Base-by-base conservation (phyloP, 2,329 filamentous ascomycete species). In the Xylariaceae sp. region DNA sequence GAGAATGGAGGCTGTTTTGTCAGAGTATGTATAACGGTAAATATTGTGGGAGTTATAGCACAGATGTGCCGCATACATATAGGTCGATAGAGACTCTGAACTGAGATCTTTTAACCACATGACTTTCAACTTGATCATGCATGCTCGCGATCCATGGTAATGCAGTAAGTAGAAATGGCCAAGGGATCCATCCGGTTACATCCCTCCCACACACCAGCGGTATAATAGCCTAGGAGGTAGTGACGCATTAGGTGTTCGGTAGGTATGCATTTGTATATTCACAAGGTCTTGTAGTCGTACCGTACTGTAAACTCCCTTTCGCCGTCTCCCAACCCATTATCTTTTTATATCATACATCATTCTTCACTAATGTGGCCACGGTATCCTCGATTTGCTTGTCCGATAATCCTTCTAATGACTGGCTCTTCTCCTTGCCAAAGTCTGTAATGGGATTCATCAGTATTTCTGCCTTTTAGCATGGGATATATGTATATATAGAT, bases 371-470 rank as follows among this genome's bases (percentile, higher is more conserved):
- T 37, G 76, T 75, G 41, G 81, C 75, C 32, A 86, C 81, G 2
- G 82, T 69, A 9, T 85, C 82, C 72, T 86, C 83, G 61, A 86
- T 83, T 71, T 86, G 78, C 74, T 85, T 84, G 66, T 85, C 83
- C 50, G 79, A 77, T 48, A 86, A 71, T 37, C 82, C 75, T 66
- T 85, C 81, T 68, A 86, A 75, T 64, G 81, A 79, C 69, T 82
- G 76, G 69, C 78, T 79, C 72, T 79, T 82, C 74, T 86, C 83
- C 65, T 76, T 75, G 60, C 83, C 83, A 53, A 83, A 77, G 41
- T 84, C 82, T 84, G 63, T 20, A 14, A 12, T 12, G 16, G 40
- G 7, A 49, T 26, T 42, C 16, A 59, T 72, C 43, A 71, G 67
- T 45, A 54, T 32, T 43, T 37, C n/a, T 50, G 32, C 42, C 37